Evolutionary conservation across 306 rosid genomes (phyloP).

Genomic region (Sphenostylis stenocarpa): DNA sequence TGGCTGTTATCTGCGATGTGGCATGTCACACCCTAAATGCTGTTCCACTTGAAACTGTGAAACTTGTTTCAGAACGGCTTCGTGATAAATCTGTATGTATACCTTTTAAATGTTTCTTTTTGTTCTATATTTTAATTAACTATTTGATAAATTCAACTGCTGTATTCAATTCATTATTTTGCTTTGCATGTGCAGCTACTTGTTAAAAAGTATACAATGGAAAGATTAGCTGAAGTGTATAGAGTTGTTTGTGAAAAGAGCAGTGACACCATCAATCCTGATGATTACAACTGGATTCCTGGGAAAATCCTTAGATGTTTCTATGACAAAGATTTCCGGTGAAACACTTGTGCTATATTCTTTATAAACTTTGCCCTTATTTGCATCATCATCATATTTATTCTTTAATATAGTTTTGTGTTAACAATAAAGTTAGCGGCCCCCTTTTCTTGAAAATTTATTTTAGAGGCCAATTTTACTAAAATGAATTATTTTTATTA

Average conservation of each 20-base stretch:
- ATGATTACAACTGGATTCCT: constrained; percentile 82
- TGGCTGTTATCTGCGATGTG: constrained; percentile 90
- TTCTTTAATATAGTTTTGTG: constrained; percentile 18
- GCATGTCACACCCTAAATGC: constrained; percentile 68
- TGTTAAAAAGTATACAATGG: constrained; percentile 92
- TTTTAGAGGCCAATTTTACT: neutral
- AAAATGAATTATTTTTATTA: neutral
- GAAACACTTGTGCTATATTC: constrained; percentile 26
- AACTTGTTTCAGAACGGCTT: constrained; percentile 94
- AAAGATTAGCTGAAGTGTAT: constrained; percentile 86
- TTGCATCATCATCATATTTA: neutral
- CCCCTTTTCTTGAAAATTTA: neutral
- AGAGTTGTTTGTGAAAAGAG: constrained; percentile 63
- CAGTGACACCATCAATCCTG: constrained; percentile 44
- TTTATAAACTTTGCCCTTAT: neutral
- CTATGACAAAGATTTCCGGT: constrained; percentile 98
- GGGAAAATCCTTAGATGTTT: constrained; percentile 93
- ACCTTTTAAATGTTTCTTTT: constrained; percentile 4
- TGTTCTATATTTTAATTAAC: neutral
- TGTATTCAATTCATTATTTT: constrained; percentile 29
- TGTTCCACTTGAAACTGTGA: constrained; percentile 73
- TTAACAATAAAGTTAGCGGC: constrained; percentile 11
- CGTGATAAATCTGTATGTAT: constrained; percentile 94
- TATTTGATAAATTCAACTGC: constrained; percentile 18
- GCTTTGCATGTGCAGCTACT: constrained; percentile 66